Conservation (phyloP, 1,284 basidiomycete species). For the Waitea zeae region DNA sequence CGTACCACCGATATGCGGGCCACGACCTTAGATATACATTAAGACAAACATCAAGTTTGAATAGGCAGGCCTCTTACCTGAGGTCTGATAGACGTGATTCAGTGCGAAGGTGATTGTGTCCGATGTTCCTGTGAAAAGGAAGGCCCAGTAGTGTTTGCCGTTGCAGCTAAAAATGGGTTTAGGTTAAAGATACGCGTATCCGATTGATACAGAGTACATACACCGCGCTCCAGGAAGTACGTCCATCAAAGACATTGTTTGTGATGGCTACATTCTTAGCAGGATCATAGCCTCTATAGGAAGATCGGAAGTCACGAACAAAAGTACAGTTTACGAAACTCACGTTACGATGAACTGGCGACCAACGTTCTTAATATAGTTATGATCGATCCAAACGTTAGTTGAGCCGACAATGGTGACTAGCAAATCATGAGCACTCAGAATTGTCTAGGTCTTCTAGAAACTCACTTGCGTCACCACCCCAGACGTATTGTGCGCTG, state of each 20-base stretch:
- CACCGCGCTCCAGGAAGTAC: constrained; percentile 10
- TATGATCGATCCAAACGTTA: constrained; percentile 8
- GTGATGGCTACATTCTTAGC: constrained; percentile 11
- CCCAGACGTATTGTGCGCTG: constrained; percentile 12
- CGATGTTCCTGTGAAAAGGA: neutral
- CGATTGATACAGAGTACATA: no score
- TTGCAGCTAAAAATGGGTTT: no score
- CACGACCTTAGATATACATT: neutral
- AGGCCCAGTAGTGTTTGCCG: neutral
- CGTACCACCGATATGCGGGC: constrained; percentile 6
- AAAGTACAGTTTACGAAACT: no score
- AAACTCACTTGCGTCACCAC: constrained; percentile 11
- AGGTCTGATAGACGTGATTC: no score
- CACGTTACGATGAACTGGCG: constrained; percentile 14
- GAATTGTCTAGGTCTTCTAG: neutral
- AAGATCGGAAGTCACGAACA: no score
- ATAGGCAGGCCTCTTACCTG: no score
- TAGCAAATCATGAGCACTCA: neutral
- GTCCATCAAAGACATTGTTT: constrained; percentile 12
- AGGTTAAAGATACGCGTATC: no score
- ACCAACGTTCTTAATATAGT: constrained; percentile 12
- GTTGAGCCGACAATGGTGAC: neutral
- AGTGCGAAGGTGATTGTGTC: constrained; percentile 13
- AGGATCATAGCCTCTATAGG: constrained; percentile 10
- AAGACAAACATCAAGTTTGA: no score